These are phyloP conservation scores for Picea engelmannii DNA, from an alignment of 83 land plant species.

Conservation along the genomic window DNA sequence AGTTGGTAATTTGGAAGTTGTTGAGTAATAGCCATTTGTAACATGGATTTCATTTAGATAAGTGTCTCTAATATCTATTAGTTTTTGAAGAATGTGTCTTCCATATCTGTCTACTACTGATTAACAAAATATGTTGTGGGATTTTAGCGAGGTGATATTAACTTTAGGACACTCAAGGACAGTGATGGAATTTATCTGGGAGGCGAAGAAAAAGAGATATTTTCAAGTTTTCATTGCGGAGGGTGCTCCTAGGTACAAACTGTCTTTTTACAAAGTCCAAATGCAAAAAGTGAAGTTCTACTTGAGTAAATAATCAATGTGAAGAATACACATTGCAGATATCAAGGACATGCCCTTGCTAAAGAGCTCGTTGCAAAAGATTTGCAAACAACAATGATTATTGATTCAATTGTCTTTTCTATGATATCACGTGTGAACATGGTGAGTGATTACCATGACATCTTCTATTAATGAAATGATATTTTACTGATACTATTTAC, in stretches of 20 bases:
- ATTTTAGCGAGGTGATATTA: slow-evolving; percentile 93
- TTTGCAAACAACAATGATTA: too few species aligned
- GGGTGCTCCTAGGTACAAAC: slow-evolving; percentile 90
- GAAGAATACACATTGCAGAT: too few species aligned
- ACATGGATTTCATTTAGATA: not conserved
- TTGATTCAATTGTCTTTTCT: slow-evolving; percentile 61
- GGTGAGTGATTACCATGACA: slow-evolving; percentile 37
- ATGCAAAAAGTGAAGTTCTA: too few species aligned
- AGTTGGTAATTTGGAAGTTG: too few species aligned
- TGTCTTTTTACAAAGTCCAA: not conserved
- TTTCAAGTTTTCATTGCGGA: slow-evolving; percentile 97
- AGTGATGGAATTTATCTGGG: slow-evolving; percentile 82
- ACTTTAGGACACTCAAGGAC: slow-evolving; percentile 92
- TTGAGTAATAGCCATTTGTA: too few species aligned
- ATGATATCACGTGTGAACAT: slow-evolving; percentile 98
- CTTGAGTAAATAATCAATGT: too few species aligned
- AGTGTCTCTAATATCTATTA: not conserved
- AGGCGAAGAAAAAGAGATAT: slow-evolving; percentile 92
- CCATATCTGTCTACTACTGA: not conserved
- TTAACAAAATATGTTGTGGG: slow-evolving; percentile 3
- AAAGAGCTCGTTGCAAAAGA: too few species aligned
- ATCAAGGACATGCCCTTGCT: too few species aligned
- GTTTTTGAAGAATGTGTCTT: not conserved
- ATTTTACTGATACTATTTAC: not conserved
- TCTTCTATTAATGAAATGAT: not conserved